These are phyloP conservation scores for Thinopyrum elongatum DNA, from an alignment of 176 grass and related monocot genomes.

Conservation along the genomic window DNA sequence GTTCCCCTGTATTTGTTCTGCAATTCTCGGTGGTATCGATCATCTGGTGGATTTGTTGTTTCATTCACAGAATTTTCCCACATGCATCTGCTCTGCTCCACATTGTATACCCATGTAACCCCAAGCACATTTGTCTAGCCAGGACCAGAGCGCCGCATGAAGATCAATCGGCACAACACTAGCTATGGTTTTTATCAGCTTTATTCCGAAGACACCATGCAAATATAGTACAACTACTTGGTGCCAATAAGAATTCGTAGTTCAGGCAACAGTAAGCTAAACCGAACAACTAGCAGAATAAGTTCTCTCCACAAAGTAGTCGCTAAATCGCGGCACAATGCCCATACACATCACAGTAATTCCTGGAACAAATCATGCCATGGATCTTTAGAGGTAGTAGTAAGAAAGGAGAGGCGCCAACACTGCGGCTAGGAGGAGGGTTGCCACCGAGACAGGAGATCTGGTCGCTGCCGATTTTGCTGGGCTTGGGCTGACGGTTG, in stretches of 20 bases:
- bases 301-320: not conserved
- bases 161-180: not conserved
- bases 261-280: not conserved
- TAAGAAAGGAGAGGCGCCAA: conserved; percentile 24
- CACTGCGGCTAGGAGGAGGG: not conserved
- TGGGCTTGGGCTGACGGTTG: not conserved
- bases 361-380: not conserved
- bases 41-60: not conserved
- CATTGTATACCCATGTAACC: not conserved
- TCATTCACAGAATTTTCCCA: not conserved
- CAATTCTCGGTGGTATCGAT: not conserved
- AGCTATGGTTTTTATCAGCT: not conserved
- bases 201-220: not conserved
- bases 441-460: not conserved
- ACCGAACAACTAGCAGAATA: not conserved
- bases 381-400: conserved; percentile 27
- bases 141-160: not conserved
- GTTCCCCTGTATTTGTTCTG: not conserved
- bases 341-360: conserved; percentile 11
- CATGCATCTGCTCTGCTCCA: not conserved
- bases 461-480: conserved; percentile 5
- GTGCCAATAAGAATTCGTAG: not conserved
- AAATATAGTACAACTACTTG: conserved; percentile 8
- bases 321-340: conserved; percentile 18
- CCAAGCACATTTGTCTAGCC: not conserved